phyloP scores from a whole-genome alignment of 176 grass and related monocot genomes.

The Eragrostis nindensis region DNA sequence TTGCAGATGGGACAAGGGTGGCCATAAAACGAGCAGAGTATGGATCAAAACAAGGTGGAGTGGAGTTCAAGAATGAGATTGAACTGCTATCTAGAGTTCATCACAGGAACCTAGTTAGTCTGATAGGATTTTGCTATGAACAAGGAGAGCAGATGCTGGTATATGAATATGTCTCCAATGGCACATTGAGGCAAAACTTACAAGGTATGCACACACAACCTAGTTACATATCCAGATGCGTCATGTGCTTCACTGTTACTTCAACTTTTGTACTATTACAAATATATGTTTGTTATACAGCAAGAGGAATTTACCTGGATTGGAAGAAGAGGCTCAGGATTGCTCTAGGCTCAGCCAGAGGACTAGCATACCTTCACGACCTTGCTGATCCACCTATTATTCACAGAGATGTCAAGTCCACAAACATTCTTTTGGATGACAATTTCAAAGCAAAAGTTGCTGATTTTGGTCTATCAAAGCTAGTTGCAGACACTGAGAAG shows the following conservation, averaged over 20 bases:
- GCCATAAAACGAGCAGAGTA: constrained; percentile 84
- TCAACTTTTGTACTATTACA: constrained; percentile 4
- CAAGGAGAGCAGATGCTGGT: constrained; percentile 94
- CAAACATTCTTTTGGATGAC: constrained; percentile 88
- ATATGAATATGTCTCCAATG: constrained; percentile 82
- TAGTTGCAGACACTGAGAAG: constrained; percentile 62
- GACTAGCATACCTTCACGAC: constrained; percentile 87
- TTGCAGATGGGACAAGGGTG: constrained; percentile 59
- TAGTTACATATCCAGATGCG: constrained; percentile 2
- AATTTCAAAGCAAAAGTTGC: constrained; percentile 81
- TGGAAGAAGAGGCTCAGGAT: constrained; percentile 82
- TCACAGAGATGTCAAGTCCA: constrained; percentile 92
- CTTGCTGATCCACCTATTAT: constrained; percentile 85
- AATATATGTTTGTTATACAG: constrained; percentile 41
- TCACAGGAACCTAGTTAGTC: constrained; percentile 82
- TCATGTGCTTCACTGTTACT: not conserved
- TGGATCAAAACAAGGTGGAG: constrained; percentile 82
- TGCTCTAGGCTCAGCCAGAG: constrained; percentile 78
- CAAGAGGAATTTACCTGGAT: constrained; percentile 61
- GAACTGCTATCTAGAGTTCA: constrained; percentile 91
- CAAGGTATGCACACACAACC: constrained; percentile 47
- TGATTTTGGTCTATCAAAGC: constrained; percentile 89
- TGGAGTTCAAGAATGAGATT: constrained; percentile 95
- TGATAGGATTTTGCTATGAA: constrained; percentile 87
- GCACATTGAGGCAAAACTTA: constrained; percentile 74